Percentiles rank a stretch among this genome's conserved stretches.
Conservation (phyloP, 345 rosid genomes). For the Corchorus capsularis region DNA sequence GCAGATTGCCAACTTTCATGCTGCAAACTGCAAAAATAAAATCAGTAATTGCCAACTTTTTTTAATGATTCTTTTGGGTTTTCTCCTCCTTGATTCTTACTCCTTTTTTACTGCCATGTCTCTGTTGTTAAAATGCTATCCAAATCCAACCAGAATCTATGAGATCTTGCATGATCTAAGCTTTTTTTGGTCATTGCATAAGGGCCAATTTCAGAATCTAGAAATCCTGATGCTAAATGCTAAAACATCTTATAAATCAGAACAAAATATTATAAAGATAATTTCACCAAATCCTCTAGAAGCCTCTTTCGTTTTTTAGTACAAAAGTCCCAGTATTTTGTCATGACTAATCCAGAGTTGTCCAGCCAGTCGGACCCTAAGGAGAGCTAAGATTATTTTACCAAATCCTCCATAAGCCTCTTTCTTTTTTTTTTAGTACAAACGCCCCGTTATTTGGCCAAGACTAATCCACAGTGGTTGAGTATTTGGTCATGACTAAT, state of each 20-base stretch:
- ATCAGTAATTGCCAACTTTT: not conserved
- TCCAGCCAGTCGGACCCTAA: too few relatives aligned
- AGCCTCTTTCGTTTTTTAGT: too few relatives aligned
- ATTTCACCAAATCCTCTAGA: not conserved
- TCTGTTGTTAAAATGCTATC: too few relatives aligned
- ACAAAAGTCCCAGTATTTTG: too few relatives aligned
- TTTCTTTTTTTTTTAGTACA: too few relatives aligned
- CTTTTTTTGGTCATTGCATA: too few relatives aligned
- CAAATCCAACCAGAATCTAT: not conserved
- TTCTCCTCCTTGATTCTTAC: not conserved
- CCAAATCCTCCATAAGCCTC: not conserved
- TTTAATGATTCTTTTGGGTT: not conserved
- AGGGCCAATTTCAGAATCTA: not conserved
- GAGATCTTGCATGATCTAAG: not conserved
- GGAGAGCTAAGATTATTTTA: not conserved
- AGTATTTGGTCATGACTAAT: too few relatives aligned
- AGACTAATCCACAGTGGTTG: too few relatives aligned
- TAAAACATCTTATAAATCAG: conserved; percentile 1
- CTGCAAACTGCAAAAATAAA: too few relatives aligned
- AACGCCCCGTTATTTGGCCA: too few relatives aligned
- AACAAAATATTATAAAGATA: conserved; percentile 2
- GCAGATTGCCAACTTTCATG: not conserved
- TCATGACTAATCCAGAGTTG: too few relatives aligned
- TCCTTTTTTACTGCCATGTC: too few relatives aligned
- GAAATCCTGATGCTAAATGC: not conserved